These are phyloP conservation scores for Umbelopsis sp. DNA, from an alignment of 371 early-diverging fungal genomes.

Conservation along the genomic window DNA sequence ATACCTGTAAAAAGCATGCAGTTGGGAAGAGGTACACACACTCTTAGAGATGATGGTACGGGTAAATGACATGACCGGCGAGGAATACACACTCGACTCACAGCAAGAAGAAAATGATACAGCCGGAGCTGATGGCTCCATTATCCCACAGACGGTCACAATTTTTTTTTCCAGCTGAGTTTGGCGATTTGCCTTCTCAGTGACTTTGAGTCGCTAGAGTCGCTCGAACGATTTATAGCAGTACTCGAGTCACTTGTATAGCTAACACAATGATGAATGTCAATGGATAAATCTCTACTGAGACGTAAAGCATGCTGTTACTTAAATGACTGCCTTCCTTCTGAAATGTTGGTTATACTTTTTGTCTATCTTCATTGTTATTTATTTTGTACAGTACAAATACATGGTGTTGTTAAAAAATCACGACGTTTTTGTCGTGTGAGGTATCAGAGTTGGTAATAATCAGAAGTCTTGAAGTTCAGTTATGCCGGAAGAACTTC, in stretches of 20 bases:
- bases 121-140: no score
- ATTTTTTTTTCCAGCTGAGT: neutral
- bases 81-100: no score
- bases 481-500: conserved; percentile 92
- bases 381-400: neutral
- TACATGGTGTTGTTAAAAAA: neutral
- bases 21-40: no score
- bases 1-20: no score
- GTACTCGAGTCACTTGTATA: neutral
- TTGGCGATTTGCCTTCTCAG: neutral
- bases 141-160: no score
- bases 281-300: conserved; percentile 12
- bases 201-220: neutral
- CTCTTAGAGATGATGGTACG: no score
- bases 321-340: conserved; percentile 18
- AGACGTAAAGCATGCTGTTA: conserved; percentile 18
- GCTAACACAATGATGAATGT: conserved; percentile 9
- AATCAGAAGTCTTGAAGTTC: conserved; percentile 11
- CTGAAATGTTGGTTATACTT: conserved; percentile 2
- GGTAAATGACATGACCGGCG: no score
- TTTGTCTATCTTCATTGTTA: neutral
- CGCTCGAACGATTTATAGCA: neutral
- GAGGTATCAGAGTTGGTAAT: neutral
- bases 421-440: neutral
- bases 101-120: no score